phyloP scores from a whole-genome alignment of 1,284 basidiomycete species.

The Trichosporon asahii region DNA sequence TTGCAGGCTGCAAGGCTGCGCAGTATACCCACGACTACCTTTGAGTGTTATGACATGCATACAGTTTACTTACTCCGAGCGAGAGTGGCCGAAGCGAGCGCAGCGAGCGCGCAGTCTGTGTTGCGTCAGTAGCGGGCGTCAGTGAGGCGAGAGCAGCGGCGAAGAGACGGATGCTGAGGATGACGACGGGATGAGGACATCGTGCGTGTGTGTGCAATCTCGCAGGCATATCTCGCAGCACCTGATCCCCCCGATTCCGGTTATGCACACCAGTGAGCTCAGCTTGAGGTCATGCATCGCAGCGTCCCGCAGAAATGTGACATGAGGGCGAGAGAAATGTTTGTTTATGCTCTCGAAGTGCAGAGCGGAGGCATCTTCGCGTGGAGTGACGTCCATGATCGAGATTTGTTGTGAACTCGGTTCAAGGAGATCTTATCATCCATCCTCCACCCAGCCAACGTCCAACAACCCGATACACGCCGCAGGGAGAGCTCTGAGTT shows the following conservation, averaged over 20 bases:
- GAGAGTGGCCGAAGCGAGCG: not conserved
- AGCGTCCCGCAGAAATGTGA: no score
- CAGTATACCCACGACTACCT: not conserved
- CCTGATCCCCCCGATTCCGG: no score
- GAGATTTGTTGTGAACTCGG: not conserved
- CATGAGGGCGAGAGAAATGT: not conserved
- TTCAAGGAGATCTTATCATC: not conserved
- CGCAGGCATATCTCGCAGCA: no score
- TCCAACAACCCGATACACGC: not conserved
- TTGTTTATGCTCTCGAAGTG: not conserved
- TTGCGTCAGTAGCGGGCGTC: no score
- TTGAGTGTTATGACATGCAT: constrained; percentile 10
- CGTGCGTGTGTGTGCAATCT: no score
- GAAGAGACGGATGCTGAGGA: no score
- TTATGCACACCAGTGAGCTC: no score
- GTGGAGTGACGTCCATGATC: not conserved
- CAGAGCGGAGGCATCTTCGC: not conserved
- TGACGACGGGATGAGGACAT: no score
- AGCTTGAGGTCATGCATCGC: not conserved
- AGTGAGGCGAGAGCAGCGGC: no score
- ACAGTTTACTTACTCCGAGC: not conserved
- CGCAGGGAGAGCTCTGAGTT: no score
- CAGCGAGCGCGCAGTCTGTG: not conserved
- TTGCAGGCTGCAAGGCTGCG: not conserved
- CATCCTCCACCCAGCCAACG: not conserved